phyloP scores from a whole-genome alignment of 164 flowering plant species.

The Umbellularia californica region DNA sequence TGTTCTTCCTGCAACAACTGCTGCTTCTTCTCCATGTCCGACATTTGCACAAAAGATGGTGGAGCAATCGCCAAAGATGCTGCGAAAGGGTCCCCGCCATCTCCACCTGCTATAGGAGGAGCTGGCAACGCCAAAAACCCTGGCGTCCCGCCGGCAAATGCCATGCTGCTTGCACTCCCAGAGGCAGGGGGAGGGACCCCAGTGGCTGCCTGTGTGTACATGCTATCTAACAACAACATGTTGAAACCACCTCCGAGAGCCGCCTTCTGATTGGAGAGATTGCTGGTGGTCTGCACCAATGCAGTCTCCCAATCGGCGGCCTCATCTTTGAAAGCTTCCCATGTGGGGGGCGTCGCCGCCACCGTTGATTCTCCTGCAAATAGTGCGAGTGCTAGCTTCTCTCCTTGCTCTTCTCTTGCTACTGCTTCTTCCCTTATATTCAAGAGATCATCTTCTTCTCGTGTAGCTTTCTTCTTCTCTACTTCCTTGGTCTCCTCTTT shows the following conservation, averaged over 20 bases:
- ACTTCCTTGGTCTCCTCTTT: constrained; percentile 13
- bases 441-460: constrained; percentile 48
- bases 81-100: constrained; percentile 58
- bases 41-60: constrained; percentile 83
- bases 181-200: background rate
- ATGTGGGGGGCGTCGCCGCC: constrained; percentile 24
- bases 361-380: constrained; percentile 40
- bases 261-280: constrained; percentile 29
- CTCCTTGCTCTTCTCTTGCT: constrained; percentile 38
- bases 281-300: constrained; percentile 38
- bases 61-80: constrained; percentile 65
- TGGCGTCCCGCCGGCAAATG: constrained; percentile 9
- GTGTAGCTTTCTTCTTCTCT: background rate
- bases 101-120: constrained; percentile 32
- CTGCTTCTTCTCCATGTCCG: constrained; percentile 90
- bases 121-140: constrained; percentile 15
- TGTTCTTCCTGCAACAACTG: constrained; percentile 64
- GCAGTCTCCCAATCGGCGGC: constrained; percentile 75
- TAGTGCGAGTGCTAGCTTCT: constrained; percentile 61
- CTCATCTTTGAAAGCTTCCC: constrained; percentile 49
- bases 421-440: constrained; percentile 34
- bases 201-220: constrained; percentile 44
- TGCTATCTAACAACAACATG: constrained; percentile 35
- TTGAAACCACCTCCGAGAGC: constrained; percentile 41
- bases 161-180: constrained; percentile 72